phyloP scores from a whole-genome alignment of 106 monocot species.

The Agapanthus africanus region DNA sequence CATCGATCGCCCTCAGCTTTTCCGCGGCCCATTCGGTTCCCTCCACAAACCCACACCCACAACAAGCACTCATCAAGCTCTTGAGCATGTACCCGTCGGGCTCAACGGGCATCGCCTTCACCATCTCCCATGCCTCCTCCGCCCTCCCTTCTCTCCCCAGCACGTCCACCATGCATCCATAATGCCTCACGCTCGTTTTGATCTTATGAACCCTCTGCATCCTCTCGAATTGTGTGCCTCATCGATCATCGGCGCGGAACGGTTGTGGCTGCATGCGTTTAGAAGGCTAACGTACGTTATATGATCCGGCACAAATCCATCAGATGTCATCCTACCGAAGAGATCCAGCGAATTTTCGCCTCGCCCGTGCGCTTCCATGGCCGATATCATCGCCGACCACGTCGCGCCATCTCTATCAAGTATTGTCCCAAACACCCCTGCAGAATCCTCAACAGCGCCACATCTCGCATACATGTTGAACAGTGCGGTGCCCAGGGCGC shows the following conservation, averaged over 20 bases:
- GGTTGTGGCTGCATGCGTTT: constrained; percentile 40
- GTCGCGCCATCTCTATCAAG: constrained; percentile 15
- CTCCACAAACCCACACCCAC: constrained; percentile 1
- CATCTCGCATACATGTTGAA: constrained; percentile 44
- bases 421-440: constrained; percentile 33
- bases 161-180: constrained; percentile 46
- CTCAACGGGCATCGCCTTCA: constrained; percentile 14
- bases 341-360: constrained; percentile 21
- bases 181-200: constrained; percentile 28
- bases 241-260: constrained; percentile 23
- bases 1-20: constrained; percentile 20
- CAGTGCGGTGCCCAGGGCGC: constrained; percentile 28
- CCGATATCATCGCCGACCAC: constrained; percentile 50
- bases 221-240: constrained; percentile 17
- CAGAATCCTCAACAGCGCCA: constrained; percentile 24
- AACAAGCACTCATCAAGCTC: constrained; percentile 35
- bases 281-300: constrained; percentile 36
- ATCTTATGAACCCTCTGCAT: constrained; percentile 25
- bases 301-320: constrained; percentile 21
- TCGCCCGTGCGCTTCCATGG: constrained; percentile 36
- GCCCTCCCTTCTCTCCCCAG: constrained; percentile 29
- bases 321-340: constrained; percentile 29
- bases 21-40: constrained; percentile 32
- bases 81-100: constrained; percentile 28
- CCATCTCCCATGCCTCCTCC: constrained; percentile 28